phyloP scores from a whole-genome alignment of 2,329 filamentous ascomycete species.

The Aspergillus sergii region DNA sequence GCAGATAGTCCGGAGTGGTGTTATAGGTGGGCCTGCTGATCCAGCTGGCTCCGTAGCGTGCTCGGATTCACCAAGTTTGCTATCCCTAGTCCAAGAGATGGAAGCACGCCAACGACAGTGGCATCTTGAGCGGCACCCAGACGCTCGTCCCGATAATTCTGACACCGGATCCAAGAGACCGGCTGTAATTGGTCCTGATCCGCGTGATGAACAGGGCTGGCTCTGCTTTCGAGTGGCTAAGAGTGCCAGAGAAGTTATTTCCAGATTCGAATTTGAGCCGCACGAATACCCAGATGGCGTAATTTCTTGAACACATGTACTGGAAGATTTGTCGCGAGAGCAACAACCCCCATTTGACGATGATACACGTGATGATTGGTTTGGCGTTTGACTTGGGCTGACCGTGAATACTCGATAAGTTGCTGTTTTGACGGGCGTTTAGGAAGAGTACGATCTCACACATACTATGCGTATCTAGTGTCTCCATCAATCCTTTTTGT shows the following conservation, averaged over 20 bases:
- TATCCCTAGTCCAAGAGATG: slow-evolving; percentile 43
- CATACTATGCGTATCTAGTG: not conserved
- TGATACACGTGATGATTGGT: not conserved
- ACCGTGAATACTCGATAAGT: not conserved
- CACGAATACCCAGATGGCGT: slow-evolving; percentile 36
- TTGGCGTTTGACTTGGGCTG: not conserved
- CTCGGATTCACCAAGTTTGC: slow-evolving; percentile 37
- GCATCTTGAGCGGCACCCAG: slow-evolving; percentile 29
- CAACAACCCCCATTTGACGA: not conserved
- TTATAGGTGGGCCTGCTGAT: slow-evolving; percentile 36
- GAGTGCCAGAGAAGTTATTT: slow-evolving; percentile 36
- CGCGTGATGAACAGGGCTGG: slow-evolving; percentile 30
- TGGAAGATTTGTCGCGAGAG: not conserved
- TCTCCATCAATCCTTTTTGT: not conserved
- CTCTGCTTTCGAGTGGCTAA: slow-evolving; percentile 39
- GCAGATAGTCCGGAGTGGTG: slow-evolving; percentile 37
- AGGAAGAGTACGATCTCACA: not conserved
- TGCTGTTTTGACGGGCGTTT: not conserved
- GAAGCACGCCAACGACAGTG: slow-evolving; percentile 46
- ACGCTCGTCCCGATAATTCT: not conserved
- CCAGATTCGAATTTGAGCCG: slow-evolving; percentile 39
- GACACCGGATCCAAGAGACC: not conserved
- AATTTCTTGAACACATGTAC: slow-evolving; percentile 3
- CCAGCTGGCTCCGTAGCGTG: slow-evolving; percentile 28
- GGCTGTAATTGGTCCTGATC: not conserved